phyloP scores from a whole-genome alignment of 352 stramenopile species.

The Phytophthora fragariae region DNA sequence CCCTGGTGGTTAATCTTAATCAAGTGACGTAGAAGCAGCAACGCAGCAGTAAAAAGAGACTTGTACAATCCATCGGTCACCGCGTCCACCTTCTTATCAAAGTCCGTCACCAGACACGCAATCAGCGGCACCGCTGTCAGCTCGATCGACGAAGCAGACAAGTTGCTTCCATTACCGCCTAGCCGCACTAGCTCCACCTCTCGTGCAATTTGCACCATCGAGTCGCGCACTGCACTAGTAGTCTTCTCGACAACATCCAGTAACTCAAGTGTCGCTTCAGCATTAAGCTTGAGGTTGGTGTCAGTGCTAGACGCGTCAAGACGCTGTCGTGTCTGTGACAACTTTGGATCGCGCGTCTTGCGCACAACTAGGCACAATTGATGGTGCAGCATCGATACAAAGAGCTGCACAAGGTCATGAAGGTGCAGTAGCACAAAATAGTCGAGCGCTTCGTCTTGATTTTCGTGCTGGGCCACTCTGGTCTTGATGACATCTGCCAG shows the following conservation, averaged over 20 bases:
- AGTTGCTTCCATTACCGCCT: constrained; percentile 6
- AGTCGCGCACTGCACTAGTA: constrained; percentile 28
- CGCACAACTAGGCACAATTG: constrained; percentile 64
- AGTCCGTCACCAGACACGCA: constrained; percentile 40
- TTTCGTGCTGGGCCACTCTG: constrained; percentile 45
- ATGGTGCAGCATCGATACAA: constrained; percentile 80
- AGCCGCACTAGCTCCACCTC: constrained; percentile 25
- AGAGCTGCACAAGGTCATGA: constrained; percentile 56
- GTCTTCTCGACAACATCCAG: constrained; percentile 37
- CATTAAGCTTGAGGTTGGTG: constrained; percentile 32
- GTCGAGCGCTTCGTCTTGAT: constrained; percentile 48
- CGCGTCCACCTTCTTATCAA: constrained; percentile 35
- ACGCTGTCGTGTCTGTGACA: constrained; percentile 62
- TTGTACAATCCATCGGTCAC: constrained; percentile 45
- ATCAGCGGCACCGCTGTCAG: constrained; percentile 34
- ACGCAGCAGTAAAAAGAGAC: constrained; percentile 56
- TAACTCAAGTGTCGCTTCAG: constrained; percentile 30
- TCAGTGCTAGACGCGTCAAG: constrained; percentile 28
- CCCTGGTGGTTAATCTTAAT: constrained; percentile 28
- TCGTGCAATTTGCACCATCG: constrained; percentile 18
- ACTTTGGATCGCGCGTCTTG: constrained; percentile 68
- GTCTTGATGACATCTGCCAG: constrained; percentile 58
- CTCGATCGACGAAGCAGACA: constrained; percentile 2
- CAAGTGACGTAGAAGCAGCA: constrained; percentile 65
- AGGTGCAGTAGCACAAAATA: constrained; percentile 61